phyloP scores from a whole-genome alignment of 2,329 filamentous ascomycete species.

The Xylariomycetidae sp. region DNA sequence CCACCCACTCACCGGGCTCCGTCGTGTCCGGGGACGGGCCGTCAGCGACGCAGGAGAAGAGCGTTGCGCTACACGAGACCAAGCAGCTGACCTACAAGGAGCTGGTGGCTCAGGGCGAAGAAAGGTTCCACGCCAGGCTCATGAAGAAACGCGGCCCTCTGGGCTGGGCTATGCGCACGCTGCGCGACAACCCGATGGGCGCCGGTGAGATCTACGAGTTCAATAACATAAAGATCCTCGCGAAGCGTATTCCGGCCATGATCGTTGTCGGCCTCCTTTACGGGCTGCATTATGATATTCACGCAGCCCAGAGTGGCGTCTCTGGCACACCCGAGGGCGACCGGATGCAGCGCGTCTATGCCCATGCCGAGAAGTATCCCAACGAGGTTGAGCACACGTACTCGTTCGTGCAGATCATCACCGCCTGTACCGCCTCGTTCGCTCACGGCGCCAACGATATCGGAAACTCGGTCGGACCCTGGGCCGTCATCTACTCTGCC shows the following conservation, averaged over 20 bases:
- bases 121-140: slow-evolving; percentile 59
- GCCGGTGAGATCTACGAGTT: slow-evolving; percentile 69
- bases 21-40: no score
- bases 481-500: slow-evolving; percentile 65
- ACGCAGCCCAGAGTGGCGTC: slow-evolving; percentile 68
- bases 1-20: slow-evolving; percentile 29
- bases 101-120: slow-evolving; percentile 52
- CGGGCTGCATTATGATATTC: slow-evolving; percentile 77
- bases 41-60: slow-evolving; percentile 35
- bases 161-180: slow-evolving; percentile 78
- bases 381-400: slow-evolving; percentile 69
- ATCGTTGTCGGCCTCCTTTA: slow-evolving; percentile 62
- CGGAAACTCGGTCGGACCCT: slow-evolving; percentile 65
- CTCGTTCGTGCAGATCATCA: slow-evolving; percentile 62
- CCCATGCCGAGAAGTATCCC: slow-evolving; percentile 58
- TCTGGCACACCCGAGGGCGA: slow-evolving; percentile 66
- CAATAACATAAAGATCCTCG: slow-evolving; percentile 60
- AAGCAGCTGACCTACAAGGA: slow-evolving; percentile 56
- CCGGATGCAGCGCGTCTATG: slow-evolving; percentile 67
- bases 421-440: slow-evolving; percentile 68
- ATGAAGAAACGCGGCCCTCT: slow-evolving; percentile 60
- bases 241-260: slow-evolving; percentile 65
- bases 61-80: slow-evolving; percentile 41
- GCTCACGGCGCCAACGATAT: slow-evolving; percentile 76
- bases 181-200: slow-evolving; percentile 70